Conservation (phyloP, 2,329 filamentous ascomycete species). For the Teratosphaeriaceae sp. region DNA sequence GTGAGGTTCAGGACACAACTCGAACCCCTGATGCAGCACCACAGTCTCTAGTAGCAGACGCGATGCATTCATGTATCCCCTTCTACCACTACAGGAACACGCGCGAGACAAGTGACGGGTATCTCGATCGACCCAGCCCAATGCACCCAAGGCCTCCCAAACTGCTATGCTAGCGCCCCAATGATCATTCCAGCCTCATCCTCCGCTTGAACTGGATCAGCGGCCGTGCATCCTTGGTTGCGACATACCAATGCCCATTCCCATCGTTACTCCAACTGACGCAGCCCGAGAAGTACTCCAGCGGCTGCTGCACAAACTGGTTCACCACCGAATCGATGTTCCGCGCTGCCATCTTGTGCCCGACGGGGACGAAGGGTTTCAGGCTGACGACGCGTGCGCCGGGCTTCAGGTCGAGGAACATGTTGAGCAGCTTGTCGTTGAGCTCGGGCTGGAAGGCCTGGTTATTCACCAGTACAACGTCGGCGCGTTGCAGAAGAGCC, state of each 20-base stretch:
- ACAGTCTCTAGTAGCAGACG: too few relatives aligned
- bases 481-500: constrained; percentile 70
- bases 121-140: too few relatives aligned
- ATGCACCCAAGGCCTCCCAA: too few relatives aligned
- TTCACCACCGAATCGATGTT: constrained; percentile 78
- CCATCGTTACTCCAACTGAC: constrained; percentile 89
- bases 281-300: constrained; percentile 58
- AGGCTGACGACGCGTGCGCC: constrained; percentile 87
- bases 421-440: constrained; percentile 76
- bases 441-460: constrained; percentile 86
- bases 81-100: too few relatives aligned
- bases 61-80: too few relatives aligned
- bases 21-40: too few relatives aligned
- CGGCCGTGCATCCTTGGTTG: constrained; percentile 62
- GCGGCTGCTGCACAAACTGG: constrained; percentile 69
- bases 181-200: constrained; percentile 19
- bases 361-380: constrained; percentile 80
- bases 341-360: constrained; percentile 64
- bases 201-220: constrained; percentile 41
- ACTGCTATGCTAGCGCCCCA: too few relatives aligned
- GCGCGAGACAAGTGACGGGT: too few relatives aligned
- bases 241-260: constrained; percentile 75
- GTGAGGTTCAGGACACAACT: too few relatives aligned
- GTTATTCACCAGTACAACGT: constrained; percentile 97
- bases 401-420: constrained; percentile 89